Evolutionary conservation across 1,284 basidiomycete genomes (phyloP), one percentile per base, ranked within the genome.

Genomic region (Papiliotrema terrestris): DNA sequence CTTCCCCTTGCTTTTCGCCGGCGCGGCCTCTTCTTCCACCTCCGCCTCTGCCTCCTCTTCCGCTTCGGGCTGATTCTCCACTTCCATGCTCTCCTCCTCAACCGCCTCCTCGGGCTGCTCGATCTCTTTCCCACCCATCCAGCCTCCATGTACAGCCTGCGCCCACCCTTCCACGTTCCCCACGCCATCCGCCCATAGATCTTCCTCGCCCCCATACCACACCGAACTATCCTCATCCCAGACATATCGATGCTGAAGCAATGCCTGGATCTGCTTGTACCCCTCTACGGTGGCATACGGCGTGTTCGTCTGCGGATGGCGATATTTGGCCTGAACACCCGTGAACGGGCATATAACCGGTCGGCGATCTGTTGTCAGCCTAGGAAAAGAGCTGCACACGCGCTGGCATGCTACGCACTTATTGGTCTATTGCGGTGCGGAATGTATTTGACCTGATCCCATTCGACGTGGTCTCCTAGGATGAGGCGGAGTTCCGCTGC

Each of bases 381-480:
- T 32, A n/a, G 29, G 6, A 32, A 11, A 5, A 32, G 36, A 32
- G 25, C 19, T 20, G 20, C 20, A 35, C 15, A 32, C 22, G 37
- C 14, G 23, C 9, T 22, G 23, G 20, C 42, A 49, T 29, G 25
- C n/a, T 9, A 70, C 54, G 66, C 63, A 61, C 71, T 73, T 46
- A 76, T 66, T 3, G 77, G 77, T 2, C 78, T 63, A 52, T 76
- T 76, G 2, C 78, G 73, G 1, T 70, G 60, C 0, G 77, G 74
- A 2, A 79, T 74, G 20, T 75, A 67, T 20, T 71, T 61, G 32
- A 76, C 63, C 29, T 67, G 51, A 23, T 71, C 68, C 80, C 80
- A 81, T 32, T 72, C 66, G 37, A 74, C 73, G 56, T 81, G 80
- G 20, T 72, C 63, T 14, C 80, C 80, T 1, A 81, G 70, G 5